Percentiles rank a stretch among this genome's conserved stretches.
phyloP scores from a whole-genome alignment of 305 asterid species.

The Rubia occidens region DNA sequence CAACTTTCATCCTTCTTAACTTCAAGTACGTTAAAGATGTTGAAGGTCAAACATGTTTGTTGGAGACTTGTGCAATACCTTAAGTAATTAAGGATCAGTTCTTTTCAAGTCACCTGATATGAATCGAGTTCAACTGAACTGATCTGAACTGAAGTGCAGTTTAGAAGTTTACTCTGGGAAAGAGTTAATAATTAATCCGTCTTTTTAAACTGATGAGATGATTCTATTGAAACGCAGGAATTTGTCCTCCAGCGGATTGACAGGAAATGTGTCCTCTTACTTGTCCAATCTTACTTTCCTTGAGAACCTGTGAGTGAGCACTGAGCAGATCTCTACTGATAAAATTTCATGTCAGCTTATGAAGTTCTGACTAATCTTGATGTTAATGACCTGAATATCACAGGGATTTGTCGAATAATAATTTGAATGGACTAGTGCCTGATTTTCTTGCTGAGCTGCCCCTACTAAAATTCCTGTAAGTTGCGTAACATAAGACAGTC shows the following conservation, averaged over 20 bases:
- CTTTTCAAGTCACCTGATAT: too few relatives aligned
- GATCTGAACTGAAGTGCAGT: too few relatives aligned
- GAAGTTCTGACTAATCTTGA: background rate
- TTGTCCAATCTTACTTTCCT: slow-evolving; percentile 22
- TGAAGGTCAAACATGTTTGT: too few relatives aligned
- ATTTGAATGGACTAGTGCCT: slow-evolving; percentile 25
- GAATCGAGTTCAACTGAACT: too few relatives aligned
- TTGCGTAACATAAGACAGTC: slow-evolving; percentile 1
- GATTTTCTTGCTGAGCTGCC: slow-evolving; percentile 24
- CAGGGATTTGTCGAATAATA: slow-evolving; percentile 38
- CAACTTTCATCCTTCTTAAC: too few relatives aligned
- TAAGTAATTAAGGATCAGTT: too few relatives aligned
- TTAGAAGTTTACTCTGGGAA: too few relatives aligned
- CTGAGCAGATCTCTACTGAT: background rate
- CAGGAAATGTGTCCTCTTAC: slow-evolving; percentile 19
- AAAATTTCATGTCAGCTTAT: background rate
- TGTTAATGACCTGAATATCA: background rate
- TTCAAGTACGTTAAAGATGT: too few relatives aligned
- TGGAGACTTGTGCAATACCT: too few relatives aligned
- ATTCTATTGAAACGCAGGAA: slow-evolving; percentile 17
- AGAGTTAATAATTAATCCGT: too few relatives aligned
- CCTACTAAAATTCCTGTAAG: slow-evolving; percentile 27
- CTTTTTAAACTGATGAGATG: background rate
- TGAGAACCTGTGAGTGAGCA: slow-evolving; percentile 25
- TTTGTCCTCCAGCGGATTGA: slow-evolving; percentile 23